Conservation (phyloP, 1,139 yeast genomes). For the Diutina catenulata region DNA sequence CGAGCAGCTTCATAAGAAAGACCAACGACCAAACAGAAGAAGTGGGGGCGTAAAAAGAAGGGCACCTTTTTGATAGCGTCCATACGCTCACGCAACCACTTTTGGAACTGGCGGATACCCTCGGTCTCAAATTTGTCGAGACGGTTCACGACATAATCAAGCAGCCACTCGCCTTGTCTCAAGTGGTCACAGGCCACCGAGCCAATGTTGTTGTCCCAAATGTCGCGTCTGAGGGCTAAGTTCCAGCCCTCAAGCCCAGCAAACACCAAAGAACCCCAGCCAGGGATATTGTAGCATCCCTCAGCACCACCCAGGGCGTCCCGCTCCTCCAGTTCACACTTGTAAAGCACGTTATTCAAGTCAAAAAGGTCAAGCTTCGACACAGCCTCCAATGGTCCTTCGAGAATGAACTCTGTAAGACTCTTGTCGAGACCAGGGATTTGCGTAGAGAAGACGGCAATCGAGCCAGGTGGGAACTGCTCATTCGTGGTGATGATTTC, state of each 20-base stretch:
- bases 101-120: conserved; percentile 39
- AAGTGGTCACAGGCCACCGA: conserved; percentile 76
- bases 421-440: conserved; percentile 43
- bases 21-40: conserved; percentile 71
- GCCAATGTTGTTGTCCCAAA: conserved; percentile 64
- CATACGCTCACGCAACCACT: conserved; percentile 61
- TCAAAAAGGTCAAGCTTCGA: conserved; percentile 49
- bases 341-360: conserved; percentile 63
- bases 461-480: conserved; percentile 78
- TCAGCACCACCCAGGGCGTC: conserved; percentile 62
- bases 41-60: conserved; percentile 72
- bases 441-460: conserved; percentile 68
- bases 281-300: conserved; percentile 69
- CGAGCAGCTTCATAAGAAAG: conserved; percentile 76
- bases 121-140: conserved; percentile 42
- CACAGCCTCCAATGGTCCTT: conserved; percentile 71
- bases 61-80: conserved; percentile 61
- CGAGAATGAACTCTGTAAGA: conserved; percentile 51
- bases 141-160: conserved; percentile 62
- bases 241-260: conserved; percentile 95
- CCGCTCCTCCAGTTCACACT: conserved; percentile 79
- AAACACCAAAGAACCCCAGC: conserved; percentile 60
- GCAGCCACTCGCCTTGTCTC: conserved; percentile 81
- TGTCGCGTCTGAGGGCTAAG: conserved; percentile 49
- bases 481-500: conserved; percentile 40